Percentiles rank a stretch among this genome's conserved stretches.
These are phyloP conservation scores for Lentinus tigrinus DNA, from an alignment of 768 basidiomycete genomes.

Conservation along the genomic window DNA sequence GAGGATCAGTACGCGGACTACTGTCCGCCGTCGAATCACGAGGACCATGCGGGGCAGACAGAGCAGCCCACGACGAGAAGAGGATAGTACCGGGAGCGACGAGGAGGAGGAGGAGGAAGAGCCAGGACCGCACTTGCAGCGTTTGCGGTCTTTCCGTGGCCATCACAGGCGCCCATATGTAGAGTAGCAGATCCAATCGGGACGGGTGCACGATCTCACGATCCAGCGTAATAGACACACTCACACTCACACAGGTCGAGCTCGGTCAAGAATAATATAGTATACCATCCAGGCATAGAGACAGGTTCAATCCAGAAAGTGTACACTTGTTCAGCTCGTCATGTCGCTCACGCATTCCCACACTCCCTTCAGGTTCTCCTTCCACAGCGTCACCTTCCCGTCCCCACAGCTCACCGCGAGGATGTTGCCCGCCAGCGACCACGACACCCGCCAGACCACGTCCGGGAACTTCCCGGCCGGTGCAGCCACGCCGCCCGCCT, in stretches of 20 bases:
- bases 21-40: slow-evolving; percentile 47
- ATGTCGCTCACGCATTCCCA: slow-evolving; percentile 99
- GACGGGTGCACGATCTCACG: too few species aligned
- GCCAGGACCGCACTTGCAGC: too few species aligned
- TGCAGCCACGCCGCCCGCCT: slow-evolving; percentile 37
- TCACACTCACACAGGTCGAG: too few species aligned
- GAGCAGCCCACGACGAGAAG: too few species aligned
- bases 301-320: slow-evolving; percentile 35
- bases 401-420: slow-evolving; percentile 97
- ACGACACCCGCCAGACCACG: slow-evolving; percentile 98
- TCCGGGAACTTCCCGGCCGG: slow-evolving; percentile 83
- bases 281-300: slow-evolving; percentile 18
- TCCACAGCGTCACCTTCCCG: slow-evolving; percentile 97
- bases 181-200: too few species aligned
- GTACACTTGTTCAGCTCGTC: slow-evolving; percentile 68
- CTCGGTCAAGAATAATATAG: slow-evolving; percentile 15
- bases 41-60: slow-evolving; percentile 36
- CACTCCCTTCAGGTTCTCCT: slow-evolving; percentile 90
- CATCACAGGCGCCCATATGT: too few species aligned
- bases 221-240: too few species aligned
- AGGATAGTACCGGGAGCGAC: too few species aligned
- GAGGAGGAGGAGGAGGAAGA: too few species aligned
- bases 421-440: slow-evolving; percentile 95
- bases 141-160: too few species aligned
- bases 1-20: slow-evolving; percentile 44